These are phyloP conservation scores for Wallacemonas sp. DNA, from an alignment of 208 protist genomes.

Conservation along the genomic window DNA sequence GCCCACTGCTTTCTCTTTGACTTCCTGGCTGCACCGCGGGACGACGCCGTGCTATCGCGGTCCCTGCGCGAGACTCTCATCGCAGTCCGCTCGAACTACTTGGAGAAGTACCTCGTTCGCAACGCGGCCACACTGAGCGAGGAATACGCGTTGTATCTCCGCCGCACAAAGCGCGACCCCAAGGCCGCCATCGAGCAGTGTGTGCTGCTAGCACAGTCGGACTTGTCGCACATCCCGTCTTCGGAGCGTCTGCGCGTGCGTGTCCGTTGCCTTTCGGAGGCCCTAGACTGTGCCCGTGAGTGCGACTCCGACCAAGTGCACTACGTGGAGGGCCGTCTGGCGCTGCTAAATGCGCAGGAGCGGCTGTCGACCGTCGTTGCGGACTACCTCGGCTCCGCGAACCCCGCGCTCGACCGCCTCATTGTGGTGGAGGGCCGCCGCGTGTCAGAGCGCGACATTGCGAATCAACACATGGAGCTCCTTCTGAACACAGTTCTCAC, in stretches of 20 bases:
- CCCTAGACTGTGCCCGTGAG: conserved; percentile 64
- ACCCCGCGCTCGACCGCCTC: conserved; percentile 37
- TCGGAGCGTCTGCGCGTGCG: conserved; percentile 73
- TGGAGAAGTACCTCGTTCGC: conserved; percentile 66
- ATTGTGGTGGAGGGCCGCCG: conserved; percentile 34
- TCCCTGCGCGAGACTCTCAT: conserved; percentile 72
- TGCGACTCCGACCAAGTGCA: conserved; percentile 66
- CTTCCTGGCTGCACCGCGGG: conserved; percentile 72
- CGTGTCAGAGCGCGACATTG: conserved; percentile 67
- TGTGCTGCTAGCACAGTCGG: conserved; percentile 61
- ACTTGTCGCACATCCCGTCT: conserved; percentile 45
- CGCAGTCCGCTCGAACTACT: conserved; percentile 57
- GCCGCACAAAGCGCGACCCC: conserved; percentile 55
- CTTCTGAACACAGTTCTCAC: conserved; percentile 59
- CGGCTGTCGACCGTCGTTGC: conserved; percentile 53
- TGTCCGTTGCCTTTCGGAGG: conserved; percentile 66
- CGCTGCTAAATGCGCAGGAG: conserved; percentile 71
- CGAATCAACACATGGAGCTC: conserved; percentile 58
- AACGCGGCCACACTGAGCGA: conserved; percentile 56
- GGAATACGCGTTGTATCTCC: conserved; percentile 82
- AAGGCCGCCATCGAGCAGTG: conserved; percentile 73
- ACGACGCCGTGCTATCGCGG: conserved; percentile 43
- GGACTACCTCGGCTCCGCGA: conserved; percentile 60
- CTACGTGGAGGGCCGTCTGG: conserved; percentile 64
- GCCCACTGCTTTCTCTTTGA: conserved; percentile 86